A percentile compares a stretch with the other conserved stretches of the same genome.
Conservation (phyloP, 352 stramenopile genomes). For the Plasmopara halstedii region DNA sequence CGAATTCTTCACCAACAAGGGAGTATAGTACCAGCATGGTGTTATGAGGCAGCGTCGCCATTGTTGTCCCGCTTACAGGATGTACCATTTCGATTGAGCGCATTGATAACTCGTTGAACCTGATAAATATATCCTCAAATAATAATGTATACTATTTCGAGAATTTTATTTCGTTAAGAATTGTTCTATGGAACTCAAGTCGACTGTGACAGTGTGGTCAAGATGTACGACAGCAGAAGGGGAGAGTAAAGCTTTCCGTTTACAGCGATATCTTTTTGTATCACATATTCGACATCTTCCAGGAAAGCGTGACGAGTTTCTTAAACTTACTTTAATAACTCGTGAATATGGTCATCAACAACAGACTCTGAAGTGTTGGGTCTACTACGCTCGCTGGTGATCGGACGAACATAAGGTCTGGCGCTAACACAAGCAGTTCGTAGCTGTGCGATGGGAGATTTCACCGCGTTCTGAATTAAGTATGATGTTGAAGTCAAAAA, state of each 20-base stretch:
- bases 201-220: constrained; percentile 11
- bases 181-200: too few species aligned
- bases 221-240: constrained; percentile 1
- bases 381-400: constrained; percentile 25
- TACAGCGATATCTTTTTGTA: constrained; percentile 43
- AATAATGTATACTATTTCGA: too few species aligned
- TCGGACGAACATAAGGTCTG: constrained; percentile 53
- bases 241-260: constrained; percentile 28
- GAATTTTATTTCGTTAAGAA: too few species aligned
- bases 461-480: constrained; percentile 2
- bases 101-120: constrained; percentile 12
- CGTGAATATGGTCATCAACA: constrained; percentile 2
- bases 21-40: constrained; percentile 53
- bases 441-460: constrained; percentile 15
- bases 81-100: constrained; percentile 20
- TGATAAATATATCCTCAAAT: too few species aligned
- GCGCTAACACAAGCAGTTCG: constrained; percentile 44
- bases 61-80: constrained; percentile 23
- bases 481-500: too few species aligned
- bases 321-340: too few species aligned
- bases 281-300: constrained; percentile 51
- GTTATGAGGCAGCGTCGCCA: constrained; percentile 17
- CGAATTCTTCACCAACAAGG: constrained; percentile 54
- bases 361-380: constrained; percentile 4
- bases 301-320: constrained; percentile 33